phyloP scores from a whole-genome alignment of 31 red algal genomes.

The Odonthalia washingtoniensis region DNA sequence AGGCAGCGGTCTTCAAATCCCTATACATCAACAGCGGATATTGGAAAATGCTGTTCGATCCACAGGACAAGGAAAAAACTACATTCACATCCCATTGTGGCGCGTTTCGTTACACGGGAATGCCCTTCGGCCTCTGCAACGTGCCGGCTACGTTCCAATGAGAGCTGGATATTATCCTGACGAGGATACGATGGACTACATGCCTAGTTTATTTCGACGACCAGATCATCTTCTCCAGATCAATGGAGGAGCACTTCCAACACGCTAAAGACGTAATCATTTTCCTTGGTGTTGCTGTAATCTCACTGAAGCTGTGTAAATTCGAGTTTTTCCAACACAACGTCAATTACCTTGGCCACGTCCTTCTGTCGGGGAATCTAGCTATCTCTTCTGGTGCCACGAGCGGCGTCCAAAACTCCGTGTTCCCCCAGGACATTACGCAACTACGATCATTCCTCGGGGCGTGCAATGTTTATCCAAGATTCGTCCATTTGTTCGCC shows the following conservation, averaged over 20 bases:
- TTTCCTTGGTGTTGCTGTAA: neutral
- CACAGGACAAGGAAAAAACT: no score
- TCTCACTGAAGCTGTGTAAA: neutral
- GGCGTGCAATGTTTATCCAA: no score
- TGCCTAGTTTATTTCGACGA: slow-evolving; percentile 51
- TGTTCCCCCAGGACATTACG: no score
- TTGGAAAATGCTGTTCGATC: no score
- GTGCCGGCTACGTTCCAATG: slow-evolving; percentile 52
- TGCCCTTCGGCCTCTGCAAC: slow-evolving; percentile 60
- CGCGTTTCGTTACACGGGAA: no score
- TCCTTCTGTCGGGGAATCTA: no score
- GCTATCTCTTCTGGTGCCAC: no score
- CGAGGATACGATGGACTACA: slow-evolving; percentile 31
- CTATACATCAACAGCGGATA: no score
- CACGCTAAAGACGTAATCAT: neutral
- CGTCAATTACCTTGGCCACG: slow-evolving; percentile 30
- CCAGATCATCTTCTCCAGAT: slow-evolving; percentile 15
- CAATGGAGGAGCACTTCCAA: slow-evolving; percentile 4
- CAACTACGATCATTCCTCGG: slow-evolving; percentile 2
- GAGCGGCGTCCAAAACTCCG: no score
- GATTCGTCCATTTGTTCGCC: no score
- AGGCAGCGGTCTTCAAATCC: no score
- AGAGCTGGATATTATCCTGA: slow-evolving; percentile 48
- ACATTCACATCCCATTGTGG: no score
- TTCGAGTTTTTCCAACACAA: slow-evolving; percentile 6